These are phyloP conservation scores for Pichia nanzhaoensis DNA, from an alignment of 805 yeast genomes.

Conservation along the genomic window DNA sequence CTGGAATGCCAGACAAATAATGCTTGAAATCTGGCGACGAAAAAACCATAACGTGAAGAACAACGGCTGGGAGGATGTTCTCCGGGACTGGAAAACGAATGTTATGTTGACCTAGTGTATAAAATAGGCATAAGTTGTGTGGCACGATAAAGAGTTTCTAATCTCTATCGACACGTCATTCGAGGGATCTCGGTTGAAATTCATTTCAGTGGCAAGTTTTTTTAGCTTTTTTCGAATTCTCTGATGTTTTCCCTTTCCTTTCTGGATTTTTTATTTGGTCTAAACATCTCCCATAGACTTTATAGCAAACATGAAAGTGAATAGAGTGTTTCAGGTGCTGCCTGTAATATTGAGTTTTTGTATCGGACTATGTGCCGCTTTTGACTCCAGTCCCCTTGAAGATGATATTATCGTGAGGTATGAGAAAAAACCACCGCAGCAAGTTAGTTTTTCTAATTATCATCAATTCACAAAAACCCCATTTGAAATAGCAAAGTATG, in stretches of 20 bases:
- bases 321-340: not conserved
- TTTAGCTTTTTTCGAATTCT: no score
- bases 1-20: conserved; percentile 80
- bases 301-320: not conserved
- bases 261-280: no score
- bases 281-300: not conserved
- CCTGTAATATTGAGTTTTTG: not conserved
- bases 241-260: no score
- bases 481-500: conserved; percentile 18
- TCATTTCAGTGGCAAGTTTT: conserved; percentile 2
- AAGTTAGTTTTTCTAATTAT: conserved; percentile 18
- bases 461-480: conserved; percentile 31
- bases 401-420: conserved; percentile 11
- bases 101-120: conserved; percentile 52
- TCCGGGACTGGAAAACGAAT: conserved; percentile 80
- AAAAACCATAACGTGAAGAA: conserved; percentile 50
- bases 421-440: conserved; percentile 17
- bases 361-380: not conserved
- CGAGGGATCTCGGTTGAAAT: not conserved
- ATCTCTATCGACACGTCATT: not conserved
- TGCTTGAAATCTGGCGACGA: conserved; percentile 81
- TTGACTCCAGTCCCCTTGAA: conserved; percentile 1
- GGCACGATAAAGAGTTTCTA: no score
- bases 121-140: no score
- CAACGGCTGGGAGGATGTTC: conserved; percentile 73